Evolutionary conservation across 352 stramenopile genomes (phyloP).

Genomic region (Pythium biforme): DNA sequence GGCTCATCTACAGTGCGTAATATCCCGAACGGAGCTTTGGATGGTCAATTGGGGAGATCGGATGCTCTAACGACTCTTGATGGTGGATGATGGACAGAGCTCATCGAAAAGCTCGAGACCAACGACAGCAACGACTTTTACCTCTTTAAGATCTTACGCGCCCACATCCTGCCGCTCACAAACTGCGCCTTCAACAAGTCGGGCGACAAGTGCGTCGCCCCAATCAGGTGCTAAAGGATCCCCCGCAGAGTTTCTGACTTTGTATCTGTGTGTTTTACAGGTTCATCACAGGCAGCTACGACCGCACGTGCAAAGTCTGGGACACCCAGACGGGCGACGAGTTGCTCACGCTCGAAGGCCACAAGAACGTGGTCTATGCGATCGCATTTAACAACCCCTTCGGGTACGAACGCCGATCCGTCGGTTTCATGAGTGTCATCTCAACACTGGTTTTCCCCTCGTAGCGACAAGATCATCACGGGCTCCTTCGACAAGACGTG

Average conservation of each 20-base stretch:
- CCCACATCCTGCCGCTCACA: constrained; percentile 94
- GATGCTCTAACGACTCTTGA: too few species aligned
- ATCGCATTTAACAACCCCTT: constrained; percentile 98
- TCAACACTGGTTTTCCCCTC: neutral
- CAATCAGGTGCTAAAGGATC: too few species aligned
- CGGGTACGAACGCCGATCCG: constrained; percentile 40
- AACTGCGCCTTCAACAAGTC: constrained; percentile 98
- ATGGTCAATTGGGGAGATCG: too few species aligned
- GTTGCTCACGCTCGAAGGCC: constrained; percentile 91
- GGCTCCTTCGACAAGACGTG: constrained; percentile 96
- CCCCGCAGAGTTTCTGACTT: too few species aligned
- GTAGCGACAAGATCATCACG: constrained; percentile 93
- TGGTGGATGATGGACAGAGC: too few species aligned
- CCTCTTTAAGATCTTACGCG: constrained; percentile 95
- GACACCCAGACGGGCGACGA: constrained; percentile 94
- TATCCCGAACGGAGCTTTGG: too few species aligned
- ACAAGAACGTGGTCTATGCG: constrained; percentile 96
- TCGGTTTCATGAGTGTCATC: neutral
- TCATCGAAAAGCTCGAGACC: constrained; percentile 94
- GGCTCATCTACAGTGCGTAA: constrained; percentile 92
- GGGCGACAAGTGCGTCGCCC: constrained; percentile 83
- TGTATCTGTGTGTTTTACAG: constrained; percentile 35
- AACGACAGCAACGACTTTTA: constrained; percentile 96
- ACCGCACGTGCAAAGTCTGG: constrained; percentile 95
- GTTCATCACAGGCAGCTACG: constrained; percentile 96